A percentile compares a stretch with the other conserved stretches of the same genome.
Conservation (phyloP, 192 early-diverging fungal genomes). For the Backusella morwellensis region DNA sequence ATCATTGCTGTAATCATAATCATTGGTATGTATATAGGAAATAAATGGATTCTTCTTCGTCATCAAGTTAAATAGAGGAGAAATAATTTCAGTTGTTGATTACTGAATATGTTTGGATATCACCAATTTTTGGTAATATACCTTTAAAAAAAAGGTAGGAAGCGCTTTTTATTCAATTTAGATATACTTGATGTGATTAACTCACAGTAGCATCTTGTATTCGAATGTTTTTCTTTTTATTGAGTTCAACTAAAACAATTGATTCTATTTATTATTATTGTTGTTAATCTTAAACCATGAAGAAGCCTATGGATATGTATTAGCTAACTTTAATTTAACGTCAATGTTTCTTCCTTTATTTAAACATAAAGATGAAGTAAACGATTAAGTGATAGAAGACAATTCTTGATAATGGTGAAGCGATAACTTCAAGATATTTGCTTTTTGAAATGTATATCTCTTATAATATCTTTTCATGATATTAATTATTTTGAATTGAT, state of each 20-base stretch:
- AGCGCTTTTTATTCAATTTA: too few species aligned
- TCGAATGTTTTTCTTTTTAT: too few species aligned
- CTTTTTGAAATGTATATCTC: background rate
- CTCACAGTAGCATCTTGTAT: too few species aligned
- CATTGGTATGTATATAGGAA: slow-evolving; percentile 24
- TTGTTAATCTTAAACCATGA: too few species aligned
- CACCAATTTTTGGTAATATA: too few species aligned
- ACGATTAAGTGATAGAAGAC: background rate
- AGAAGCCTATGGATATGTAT: too few species aligned
- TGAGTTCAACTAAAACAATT: too few species aligned
- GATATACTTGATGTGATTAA: too few species aligned
- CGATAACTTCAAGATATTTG: background rate
- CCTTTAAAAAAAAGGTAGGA: too few species aligned
- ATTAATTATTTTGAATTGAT: background rate
- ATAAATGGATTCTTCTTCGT: slow-evolving; percentile 29
- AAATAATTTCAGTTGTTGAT: slow-evolving; percentile 6
- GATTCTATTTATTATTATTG: too few species aligned
- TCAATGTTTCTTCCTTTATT: background rate
- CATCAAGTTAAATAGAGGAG: slow-evolving; percentile 23
- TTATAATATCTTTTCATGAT: background rate
- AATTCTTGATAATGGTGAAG: background rate
- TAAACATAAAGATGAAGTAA: background rate
- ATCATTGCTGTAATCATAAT: background rate
- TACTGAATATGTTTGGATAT: background rate
- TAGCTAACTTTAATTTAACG: background rate